phyloP scores from a whole-genome alignment of 805 yeast species.

The Nakazawaea populi region DNA sequence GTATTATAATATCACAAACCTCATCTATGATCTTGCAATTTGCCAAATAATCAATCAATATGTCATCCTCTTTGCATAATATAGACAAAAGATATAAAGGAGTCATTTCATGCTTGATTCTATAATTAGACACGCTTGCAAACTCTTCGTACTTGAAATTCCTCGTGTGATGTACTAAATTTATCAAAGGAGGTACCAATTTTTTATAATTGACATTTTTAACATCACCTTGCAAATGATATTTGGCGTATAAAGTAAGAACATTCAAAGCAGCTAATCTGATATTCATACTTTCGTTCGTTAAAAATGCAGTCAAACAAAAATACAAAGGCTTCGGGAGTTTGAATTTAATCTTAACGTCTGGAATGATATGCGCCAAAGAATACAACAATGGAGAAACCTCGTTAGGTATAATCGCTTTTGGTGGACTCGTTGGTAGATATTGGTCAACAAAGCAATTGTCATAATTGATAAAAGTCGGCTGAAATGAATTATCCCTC shows the following conservation, averaged over 20 bases:
- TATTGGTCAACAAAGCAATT: slow-evolving; percentile 11
- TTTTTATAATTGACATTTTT: slow-evolving; percentile 17
- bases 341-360: neutral
- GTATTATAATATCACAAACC: slow-evolving; percentile 24
- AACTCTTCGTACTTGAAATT: slow-evolving; percentile 13
- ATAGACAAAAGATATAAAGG: slow-evolving; percentile 29
- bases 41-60: slow-evolving; percentile 27
- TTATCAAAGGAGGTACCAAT: slow-evolving; percentile 19
- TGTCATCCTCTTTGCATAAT: slow-evolving; percentile 26
- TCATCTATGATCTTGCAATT: slow-evolving; percentile 26
- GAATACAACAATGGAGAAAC: slow-evolving; percentile 22
- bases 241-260: slow-evolving; percentile 19
- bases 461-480: slow-evolving; percentile 13
- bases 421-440: slow-evolving; percentile 19
- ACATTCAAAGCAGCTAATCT: slow-evolving; percentile 22
- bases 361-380: slow-evolving; percentile 13
- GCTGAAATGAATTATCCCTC: slow-evolving; percentile 13
- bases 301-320: slow-evolving; percentile 19
- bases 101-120: slow-evolving; percentile 21
- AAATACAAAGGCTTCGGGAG: slow-evolving; percentile 22
- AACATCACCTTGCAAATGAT: slow-evolving; percentile 12
- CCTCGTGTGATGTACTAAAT: slow-evolving; percentile 17
- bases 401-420: slow-evolving; percentile 14
- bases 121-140: slow-evolving; percentile 16
- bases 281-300: slow-evolving; percentile 18